phyloP scores from a whole-genome alignment of 2,329 filamentous ascomycete genomes.

The Dactylellina parvicollis region DNA sequence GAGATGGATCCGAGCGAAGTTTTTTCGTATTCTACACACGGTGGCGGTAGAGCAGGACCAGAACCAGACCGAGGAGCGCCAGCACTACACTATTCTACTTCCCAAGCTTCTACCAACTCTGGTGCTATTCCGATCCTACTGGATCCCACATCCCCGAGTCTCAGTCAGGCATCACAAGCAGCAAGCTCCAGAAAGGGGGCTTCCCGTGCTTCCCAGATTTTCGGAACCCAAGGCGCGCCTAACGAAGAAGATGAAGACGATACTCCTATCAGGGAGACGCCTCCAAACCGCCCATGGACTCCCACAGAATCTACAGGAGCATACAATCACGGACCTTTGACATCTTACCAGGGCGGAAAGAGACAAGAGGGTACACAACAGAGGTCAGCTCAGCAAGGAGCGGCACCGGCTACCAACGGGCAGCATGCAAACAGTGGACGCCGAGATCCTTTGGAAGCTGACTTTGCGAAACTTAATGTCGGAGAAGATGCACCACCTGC shows the following conservation, averaged over 20 bases:
- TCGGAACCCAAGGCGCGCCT: constrained; percentile 34
- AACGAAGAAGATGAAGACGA: constrained; percentile 49
- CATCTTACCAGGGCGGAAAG: constrained; percentile 88
- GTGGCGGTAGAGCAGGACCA: constrained; percentile 71
- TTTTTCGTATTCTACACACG: constrained; percentile 85
- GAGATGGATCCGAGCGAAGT: constrained; percentile 75
- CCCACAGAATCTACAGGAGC: constrained; percentile 89
- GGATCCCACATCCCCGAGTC: constrained; percentile 46
- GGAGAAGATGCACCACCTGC: constrained; percentile 90
- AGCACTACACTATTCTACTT: constrained; percentile 71
- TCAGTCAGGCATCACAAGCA: constrained; percentile 29
- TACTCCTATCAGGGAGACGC: constrained; percentile 53
- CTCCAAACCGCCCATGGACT: constrained; percentile 79
- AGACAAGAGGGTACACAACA: constrained; percentile 65
- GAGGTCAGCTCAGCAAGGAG: background rate
- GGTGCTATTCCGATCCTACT: constrained; percentile 51
- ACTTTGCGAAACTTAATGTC: constrained; percentile 62
- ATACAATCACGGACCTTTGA: constrained; percentile 87
- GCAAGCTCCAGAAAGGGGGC: constrained; percentile 36
- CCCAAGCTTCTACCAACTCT: constrained; percentile 61
- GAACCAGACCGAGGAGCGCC: constrained; percentile 80
- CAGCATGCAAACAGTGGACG: background rate
- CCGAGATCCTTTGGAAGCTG: constrained; percentile 55
- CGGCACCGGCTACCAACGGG: constrained; percentile 15
- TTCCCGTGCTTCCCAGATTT: constrained; percentile 50